phyloP scores from a whole-genome alignment of 805 yeast genomes.

The Spathaspora arborariae region DNA sequence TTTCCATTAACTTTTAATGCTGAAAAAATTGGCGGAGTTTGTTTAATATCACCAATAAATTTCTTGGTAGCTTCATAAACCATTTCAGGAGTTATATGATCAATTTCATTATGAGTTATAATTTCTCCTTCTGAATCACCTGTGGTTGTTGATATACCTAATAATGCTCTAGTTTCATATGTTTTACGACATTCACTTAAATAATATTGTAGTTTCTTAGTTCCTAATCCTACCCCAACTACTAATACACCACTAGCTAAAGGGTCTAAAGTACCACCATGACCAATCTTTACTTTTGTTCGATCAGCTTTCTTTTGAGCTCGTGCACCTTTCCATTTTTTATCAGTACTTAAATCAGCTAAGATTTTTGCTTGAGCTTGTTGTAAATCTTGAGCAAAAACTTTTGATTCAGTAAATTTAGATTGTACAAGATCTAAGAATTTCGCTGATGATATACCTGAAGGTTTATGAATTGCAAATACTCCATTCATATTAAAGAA shows the following conservation, averaged over 20 bases:
- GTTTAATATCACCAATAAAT: slow-evolving; percentile 78
- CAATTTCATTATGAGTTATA: slow-evolving; percentile 51
- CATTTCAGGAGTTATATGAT: slow-evolving; percentile 53
- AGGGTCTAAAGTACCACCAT: slow-evolving; percentile 97
- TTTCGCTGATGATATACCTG: slow-evolving; percentile 77
- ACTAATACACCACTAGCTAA: slow-evolving; percentile 92
- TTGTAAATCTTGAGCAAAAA: slow-evolving; percentile 52
- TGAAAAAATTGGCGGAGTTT: slow-evolving; percentile 92
- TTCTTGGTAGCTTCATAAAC: slow-evolving; percentile 50
- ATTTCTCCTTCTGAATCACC: slow-evolving; percentile 91
- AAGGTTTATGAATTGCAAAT: slow-evolving; percentile 87
- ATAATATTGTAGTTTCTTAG: slow-evolving; percentile 72
- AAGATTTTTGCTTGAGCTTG: slow-evolving; percentile 46
- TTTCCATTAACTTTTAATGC: slow-evolving; percentile 94
- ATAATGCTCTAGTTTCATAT: slow-evolving; percentile 78
- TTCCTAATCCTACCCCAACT: slow-evolving; percentile 89
- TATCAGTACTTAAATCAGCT: slow-evolving; percentile 33
- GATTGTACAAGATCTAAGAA: slow-evolving; percentile 65
- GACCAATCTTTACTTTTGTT: slow-evolving; percentile 82
- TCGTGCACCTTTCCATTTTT: slow-evolving; percentile 41
- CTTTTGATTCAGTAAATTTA: slow-evolving; percentile 54
- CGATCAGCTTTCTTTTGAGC: slow-evolving; percentile 49
- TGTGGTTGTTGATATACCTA: slow-evolving; percentile 90
- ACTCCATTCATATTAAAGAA: slow-evolving; percentile 76
- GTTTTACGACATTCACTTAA: slow-evolving; percentile 72